Conservation (phyloP, 2,329 filamentous ascomycete species). For the Fusarium sp. region DNA sequence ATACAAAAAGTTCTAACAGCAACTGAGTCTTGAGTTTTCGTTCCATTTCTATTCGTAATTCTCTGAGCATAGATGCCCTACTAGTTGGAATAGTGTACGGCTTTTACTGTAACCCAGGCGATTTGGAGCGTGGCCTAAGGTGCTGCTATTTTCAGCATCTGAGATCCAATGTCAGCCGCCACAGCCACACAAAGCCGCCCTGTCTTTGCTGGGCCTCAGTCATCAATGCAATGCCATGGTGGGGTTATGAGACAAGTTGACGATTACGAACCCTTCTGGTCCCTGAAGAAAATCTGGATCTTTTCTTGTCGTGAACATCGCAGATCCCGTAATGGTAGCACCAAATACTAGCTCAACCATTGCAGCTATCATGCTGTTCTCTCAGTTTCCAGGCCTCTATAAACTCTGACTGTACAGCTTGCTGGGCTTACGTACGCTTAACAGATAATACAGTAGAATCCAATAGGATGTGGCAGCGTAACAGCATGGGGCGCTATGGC, state of each 20-base stretch:
- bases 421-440: slow-evolving; percentile 27
- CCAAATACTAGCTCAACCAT: background rate
- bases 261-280: slow-evolving; percentile 16
- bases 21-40: background rate
- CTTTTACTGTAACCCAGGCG: background rate
- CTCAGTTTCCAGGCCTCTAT: background rate
- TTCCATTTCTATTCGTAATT: background rate
- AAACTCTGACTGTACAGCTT: background rate
- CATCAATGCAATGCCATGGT: slow-evolving; percentile 7
- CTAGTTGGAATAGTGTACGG: background rate
- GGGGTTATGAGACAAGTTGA: slow-evolving; percentile 26
- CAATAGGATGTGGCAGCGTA: slow-evolving; percentile 40
- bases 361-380: background rate
- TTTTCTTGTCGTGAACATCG: background rate
- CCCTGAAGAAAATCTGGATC: slow-evolving; percentile 9
- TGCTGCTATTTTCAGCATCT: slow-evolving; percentile 41
- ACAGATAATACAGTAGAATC: slow-evolving; percentile 10
- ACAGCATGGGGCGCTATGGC: slow-evolving; percentile 37
- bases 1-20: background rate
- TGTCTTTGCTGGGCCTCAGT: background rate
- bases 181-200: slow-evolving; percentile 37
- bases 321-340: background rate
- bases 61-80: background rate
- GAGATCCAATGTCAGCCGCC: slow-evolving; percentile 33
- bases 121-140: background rate